Evolutionary conservation across 352 stramenopile genomes (phyloP), one percentile per base, ranked within the genome.

Genomic region (Phytophthora foliorum): DNA sequence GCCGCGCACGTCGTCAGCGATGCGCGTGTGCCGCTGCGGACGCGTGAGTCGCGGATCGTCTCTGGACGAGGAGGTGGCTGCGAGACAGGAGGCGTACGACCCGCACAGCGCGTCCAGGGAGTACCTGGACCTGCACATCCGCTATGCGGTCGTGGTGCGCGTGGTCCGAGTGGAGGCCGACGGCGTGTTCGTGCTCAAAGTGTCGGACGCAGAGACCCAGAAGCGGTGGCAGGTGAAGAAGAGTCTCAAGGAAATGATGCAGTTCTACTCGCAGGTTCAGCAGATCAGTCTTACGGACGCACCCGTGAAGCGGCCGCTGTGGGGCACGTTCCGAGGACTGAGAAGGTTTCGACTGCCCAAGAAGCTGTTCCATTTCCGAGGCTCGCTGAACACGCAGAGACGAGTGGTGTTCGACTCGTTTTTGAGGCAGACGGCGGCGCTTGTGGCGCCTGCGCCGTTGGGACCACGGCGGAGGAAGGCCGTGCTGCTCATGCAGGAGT

Each of bases 321-420:
- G 83, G 81, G 83, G 83, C 1, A 86, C 83, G 34, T 82, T 91
- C 41, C 67, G 80, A 27, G 58, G 68, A 4, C 52, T 91, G 24
- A 69, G 77, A 41, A 77, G 75, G 16, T 87, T 82, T 53, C 67
- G 80, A 6, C 63, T 91, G 38, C 82, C 83, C 9, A 89, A 81
- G 57, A 83, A 79, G 27, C 63, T 88, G 31, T 79, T 91, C 51
- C 70, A 82, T 54, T 88, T 80, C 19, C 72, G 80, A 58, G 81
- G 75, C 27, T 77, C 80, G 11, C 60, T 90, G 19, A 81, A 77
- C 34, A 72, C 82, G 11, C 83, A 91, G 72, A 76, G 82, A 21
- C 76, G 78, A 41, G 77, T 87, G 3, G 74, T 89, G n/a, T 90
- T 89, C 51, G 83, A 91, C 64, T 90, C 84, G 66, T 87, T 90